These are phyloP conservation scores for Botryotinia narcissicola DNA, from an alignment of 2,329 filamentous ascomycete genomes.

Conservation along the genomic window DNA sequence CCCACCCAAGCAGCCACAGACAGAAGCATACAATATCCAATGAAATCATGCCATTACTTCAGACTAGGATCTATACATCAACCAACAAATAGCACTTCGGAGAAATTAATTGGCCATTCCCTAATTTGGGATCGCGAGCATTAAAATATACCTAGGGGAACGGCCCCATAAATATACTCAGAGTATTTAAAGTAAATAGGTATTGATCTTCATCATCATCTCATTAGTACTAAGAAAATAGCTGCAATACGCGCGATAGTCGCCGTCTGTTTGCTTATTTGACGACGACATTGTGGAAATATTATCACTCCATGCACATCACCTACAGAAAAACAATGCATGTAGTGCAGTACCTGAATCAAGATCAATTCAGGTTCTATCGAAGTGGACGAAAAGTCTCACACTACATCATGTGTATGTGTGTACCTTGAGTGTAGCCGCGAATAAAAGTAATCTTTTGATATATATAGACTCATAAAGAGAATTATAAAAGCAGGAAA, in stretches of 20 bases:
- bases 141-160: not conserved
- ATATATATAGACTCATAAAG: conserved; percentile 15
- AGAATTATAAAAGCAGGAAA: not conserved
- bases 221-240: not conserved
- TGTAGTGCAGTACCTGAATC: not conserved
- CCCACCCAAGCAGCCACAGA: conserved; percentile 2
- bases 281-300: not conserved
- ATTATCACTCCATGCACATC: not conserved
- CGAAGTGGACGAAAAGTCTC: not conserved
- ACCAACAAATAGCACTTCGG: not conserved
- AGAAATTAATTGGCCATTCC: not conserved
- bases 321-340: not conserved
- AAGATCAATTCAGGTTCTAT: not conserved
- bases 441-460: not conserved
- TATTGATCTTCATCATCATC: not conserved
- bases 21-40: not conserved
- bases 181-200: not conserved
- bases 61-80: not conserved
- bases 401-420: not conserved
- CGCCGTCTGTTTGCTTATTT: not conserved
- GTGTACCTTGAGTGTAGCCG: not conserved
- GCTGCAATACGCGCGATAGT: not conserved
- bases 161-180: not conserved
- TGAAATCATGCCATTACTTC: not conserved
- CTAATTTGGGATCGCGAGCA: conserved; percentile 5